Base-by-base conservation (phyloP, 169 alveolate genomes). In the Eimeria falciformis region DNA sequence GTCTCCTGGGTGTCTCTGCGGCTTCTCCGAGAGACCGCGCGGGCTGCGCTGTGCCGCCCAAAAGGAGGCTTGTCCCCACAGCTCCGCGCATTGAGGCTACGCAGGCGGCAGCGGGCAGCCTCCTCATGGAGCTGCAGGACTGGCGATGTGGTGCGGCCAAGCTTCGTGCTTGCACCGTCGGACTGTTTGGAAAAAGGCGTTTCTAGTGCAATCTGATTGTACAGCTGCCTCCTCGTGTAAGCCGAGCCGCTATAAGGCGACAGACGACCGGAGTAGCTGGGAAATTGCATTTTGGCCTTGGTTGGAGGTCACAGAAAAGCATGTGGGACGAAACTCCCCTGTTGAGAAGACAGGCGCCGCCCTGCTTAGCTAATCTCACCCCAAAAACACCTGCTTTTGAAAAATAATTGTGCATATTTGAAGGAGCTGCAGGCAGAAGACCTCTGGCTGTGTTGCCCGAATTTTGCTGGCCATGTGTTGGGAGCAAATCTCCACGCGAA, bases 121-220 rank as follows among this genome's bases (percentile, higher is more conserved):
- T 18, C 40, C 47, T 68, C 79, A 25, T 68, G 79, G 21, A 45
- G 47, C 79, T 33, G 40, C 47, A 68, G 21, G 46, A 6, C 43
- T 25, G 79, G 79, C 23, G 79, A 68, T 25, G 46, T 18, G 5
- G 79, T 68, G 17, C 79, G 40, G 17, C 79, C 79, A 21, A 68
- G 46, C 46, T 7, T 27, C 27, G 18, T 6, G 40, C 47, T 14
- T 23, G 29, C 47, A 5, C 0, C 40, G 29, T 18, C 47, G 18
- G 47, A 25, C 79, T 68, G 43, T 1, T 25, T 9, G 9, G 47
- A 68, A 2, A 14, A 68, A 27, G 79, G 46, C 47, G 79, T 9
- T 7, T 68, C 79, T 1, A 68, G 46, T 5, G 79, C 79, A 14
- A 68, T 33, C 79, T 68, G 79, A 68, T 68, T 68, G 79, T 68